Evolutionary conservation across 164 flowering plant genomes (phyloP), one percentile per base, ranked within the genome.

Genomic region (Tetracentron sinense): DNA sequence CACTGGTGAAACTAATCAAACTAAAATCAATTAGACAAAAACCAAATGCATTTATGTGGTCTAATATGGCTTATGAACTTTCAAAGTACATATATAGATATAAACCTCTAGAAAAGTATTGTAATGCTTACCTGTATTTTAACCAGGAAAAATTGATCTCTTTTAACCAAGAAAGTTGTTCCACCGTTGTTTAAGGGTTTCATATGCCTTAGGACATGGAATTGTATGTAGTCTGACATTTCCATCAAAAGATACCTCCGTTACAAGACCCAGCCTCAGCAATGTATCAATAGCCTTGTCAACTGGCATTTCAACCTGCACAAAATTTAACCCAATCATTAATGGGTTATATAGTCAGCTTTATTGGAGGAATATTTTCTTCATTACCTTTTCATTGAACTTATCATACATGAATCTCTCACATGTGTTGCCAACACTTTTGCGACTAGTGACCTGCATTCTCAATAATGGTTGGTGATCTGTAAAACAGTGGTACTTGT

Each of bases 221-320:
- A 85, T 58, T 38, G 89, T 89, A 64, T 78, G 81, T 44, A 82
- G 42, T 46, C 63, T 55, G 20, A n/a, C n/a, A 52, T 69, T 74
- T 55, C 83, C 92, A 63, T 79, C 77, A 46, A 57, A 29, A 19
- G 25, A 20, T 19, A 64, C 75, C 71, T 85, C 88, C 19, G 48
- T 71, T 35, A 80, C 92, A 44, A 90, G 81, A 22, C 97, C 96
- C 25, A 93, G 66, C 76, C 92, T 88, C 60, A 68, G 42, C 73
- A 93, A 71, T 29, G 92, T 88, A 30, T 74, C 71, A 42, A 85
- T 55, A 44, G 96, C 94, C 63, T 85, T 81, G 26, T 85, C 84
- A 70, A 89, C 68, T 53, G 90, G 94, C 97, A 93, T 90, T 74
- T 87, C 85, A 59, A 93, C 85, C 98, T 92, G 84, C 77, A 78